A percentile compares a stretch with the other conserved stretches of the same genome.
Conservation (phyloP, 2,329 filamentous ascomycete genomes). For the Exserohilum rostratum region DNA sequence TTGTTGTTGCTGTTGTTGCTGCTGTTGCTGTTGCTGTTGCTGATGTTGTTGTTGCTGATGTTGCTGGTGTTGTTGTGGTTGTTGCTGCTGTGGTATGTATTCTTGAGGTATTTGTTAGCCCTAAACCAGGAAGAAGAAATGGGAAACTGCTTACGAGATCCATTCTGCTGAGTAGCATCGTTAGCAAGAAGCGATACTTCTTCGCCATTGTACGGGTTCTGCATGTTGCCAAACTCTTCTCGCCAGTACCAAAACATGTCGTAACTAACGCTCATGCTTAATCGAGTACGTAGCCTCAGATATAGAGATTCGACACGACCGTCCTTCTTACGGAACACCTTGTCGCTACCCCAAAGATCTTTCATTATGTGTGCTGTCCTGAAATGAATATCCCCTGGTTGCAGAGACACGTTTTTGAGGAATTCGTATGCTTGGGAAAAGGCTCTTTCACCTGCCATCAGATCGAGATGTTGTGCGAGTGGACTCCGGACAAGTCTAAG, state of each 20-base stretch:
- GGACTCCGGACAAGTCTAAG: slow-evolving; percentile 40
- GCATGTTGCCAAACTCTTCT: slow-evolving; percentile 46
- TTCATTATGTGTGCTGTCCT: slow-evolving; percentile 41
- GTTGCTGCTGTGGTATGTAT: slow-evolving; percentile 23
- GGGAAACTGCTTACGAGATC: slow-evolving; percentile 35
- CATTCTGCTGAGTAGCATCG: slow-evolving; percentile 30
- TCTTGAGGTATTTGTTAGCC: slow-evolving; percentile 24
- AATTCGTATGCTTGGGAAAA: slow-evolving; percentile 42
- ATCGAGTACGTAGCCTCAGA: slow-evolving; percentile 39
- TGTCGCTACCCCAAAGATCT: slow-evolving; percentile 44
- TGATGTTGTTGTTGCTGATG: not conserved
- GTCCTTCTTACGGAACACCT: slow-evolving; percentile 41
- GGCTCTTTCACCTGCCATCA: slow-evolving; percentile 42
- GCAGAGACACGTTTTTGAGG: slow-evolving; percentile 41
- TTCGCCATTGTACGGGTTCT: slow-evolving; percentile 46
- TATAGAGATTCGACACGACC: slow-evolving; percentile 41
- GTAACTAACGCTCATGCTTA: slow-evolving; percentile 48
- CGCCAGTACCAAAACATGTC: slow-evolving; percentile 51
- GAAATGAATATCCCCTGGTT: slow-evolving; percentile 40
- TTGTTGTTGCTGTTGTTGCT: slow-evolving; percentile 10
- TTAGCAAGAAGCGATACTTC: slow-evolving; percentile 27
- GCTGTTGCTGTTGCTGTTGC: slow-evolving; percentile 7
- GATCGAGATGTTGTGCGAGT: slow-evolving; percentile 40
- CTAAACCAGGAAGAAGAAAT: not conserved
- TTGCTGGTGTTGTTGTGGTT: slow-evolving; percentile 7